Evolutionary conservation across 257 asterid genomes (phyloP), one percentile per base, ranked within the genome.

Genomic region (Euphrasia confusa): DNA sequence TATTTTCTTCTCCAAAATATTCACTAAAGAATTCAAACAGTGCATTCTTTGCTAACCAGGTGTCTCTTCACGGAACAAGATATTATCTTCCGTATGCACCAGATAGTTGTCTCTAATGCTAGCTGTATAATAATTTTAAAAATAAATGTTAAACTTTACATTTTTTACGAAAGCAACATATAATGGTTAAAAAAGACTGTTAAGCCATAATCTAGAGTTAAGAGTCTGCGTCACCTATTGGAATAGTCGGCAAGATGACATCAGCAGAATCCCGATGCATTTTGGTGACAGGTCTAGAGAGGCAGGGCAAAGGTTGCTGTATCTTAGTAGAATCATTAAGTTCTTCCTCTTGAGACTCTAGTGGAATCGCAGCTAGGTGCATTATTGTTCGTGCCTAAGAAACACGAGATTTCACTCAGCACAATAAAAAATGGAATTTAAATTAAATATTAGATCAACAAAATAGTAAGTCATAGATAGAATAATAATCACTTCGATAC

Each of bases 291-390:
- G 81, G 72, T 62, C 79, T 90, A 24, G 85, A 59, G 57, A 76
- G 78, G 72, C 81, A 68, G 58, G 85, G 72, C 54, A 70, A 68
- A 63, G 84, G 81, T 72, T 69, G 95, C 67, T 73, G 72, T 39
- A 72, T 75, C 15, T n/a, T n/a, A n/a, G 47, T 67, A 74, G 77
- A 40, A 15, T 77, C 74, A 71, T 80, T 84, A 74, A 74, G 78
- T 60, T 71, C 80, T 71, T 80, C 96, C 48, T 78, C 88, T 64
- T 84, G 79, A 67, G 77, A 73, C 65, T 71, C 78, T 69, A 72
- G 71, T 55, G 95, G 91, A 65, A 85, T 89, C 54, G 96, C 91
- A 68, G 99, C 99, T 32, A 87, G 76, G 62, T 85, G 89, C 94
- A 93, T 64, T 65, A 93, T 76, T 33, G 83, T 80, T 39, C 67